Conservation (phyloP, 352 stramenopile species). For the Pythium oligandrum region DNA sequence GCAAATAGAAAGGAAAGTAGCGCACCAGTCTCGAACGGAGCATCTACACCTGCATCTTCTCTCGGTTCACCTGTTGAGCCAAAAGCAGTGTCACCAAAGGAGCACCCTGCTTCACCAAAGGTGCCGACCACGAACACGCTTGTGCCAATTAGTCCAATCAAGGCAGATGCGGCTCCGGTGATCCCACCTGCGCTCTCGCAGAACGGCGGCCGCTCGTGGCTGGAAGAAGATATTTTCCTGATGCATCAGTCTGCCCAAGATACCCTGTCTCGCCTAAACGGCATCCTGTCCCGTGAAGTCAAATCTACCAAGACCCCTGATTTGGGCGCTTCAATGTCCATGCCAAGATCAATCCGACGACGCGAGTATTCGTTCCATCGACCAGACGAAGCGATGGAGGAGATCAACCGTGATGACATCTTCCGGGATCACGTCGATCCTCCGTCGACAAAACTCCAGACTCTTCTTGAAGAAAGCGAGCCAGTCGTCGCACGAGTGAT, state of each 20-base stretch:
- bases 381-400: constrained; percentile 23
- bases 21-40: neutral
- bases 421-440: constrained; percentile 37
- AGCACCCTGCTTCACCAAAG: neutral
- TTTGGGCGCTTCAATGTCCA: constrained; percentile 35
- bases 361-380: constrained; percentile 54
- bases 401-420: constrained; percentile 64
- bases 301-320: constrained; percentile 5
- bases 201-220: constrained; percentile 19
- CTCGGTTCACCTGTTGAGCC: neutral
- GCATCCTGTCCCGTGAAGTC: constrained; percentile 34
- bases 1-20: constrained; percentile 14
- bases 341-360: constrained; percentile 44
- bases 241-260: constrained; percentile 62
- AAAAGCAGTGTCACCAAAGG: neutral
- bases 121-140: constrained; percentile 8
- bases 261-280: constrained; percentile 57
- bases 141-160: constrained; percentile 47
- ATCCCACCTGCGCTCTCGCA: neutral
- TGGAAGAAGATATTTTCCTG: constrained; percentile 47
- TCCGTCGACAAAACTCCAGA: too few relatives aligned
- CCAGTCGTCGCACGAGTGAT: too few relatives aligned
- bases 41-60: neutral
- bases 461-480: too few relatives aligned
- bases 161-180: constrained; percentile 9